A percentile compares a stretch with the other conserved stretches of the same genome.
Evolutionary conservation across 2,329 filamentous ascomycete species (phyloP).

Genomic region (Aspergillus floridensis): DNA sequence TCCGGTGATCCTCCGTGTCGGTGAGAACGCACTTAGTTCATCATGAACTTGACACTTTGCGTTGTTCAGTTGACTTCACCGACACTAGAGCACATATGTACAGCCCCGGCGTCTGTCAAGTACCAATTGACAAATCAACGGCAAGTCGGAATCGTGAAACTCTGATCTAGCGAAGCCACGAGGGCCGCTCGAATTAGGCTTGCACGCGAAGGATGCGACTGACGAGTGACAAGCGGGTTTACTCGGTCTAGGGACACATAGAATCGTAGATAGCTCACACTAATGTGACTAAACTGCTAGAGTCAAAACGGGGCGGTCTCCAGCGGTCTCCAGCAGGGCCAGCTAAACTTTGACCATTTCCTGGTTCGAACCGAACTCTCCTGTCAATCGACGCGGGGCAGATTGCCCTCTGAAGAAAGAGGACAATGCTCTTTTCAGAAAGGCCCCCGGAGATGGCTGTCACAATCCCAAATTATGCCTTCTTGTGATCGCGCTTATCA

Average conservation of each 20-base stretch:
- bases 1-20: not conserved
- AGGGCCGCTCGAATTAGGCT: conserved; percentile 11
- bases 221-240: conserved; percentile 5
- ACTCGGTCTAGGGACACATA: conserved; percentile 7
- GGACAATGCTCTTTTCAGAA: conserved; percentile 15
- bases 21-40: not conserved
- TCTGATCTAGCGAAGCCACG: conserved; percentile 12
- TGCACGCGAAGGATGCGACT: conserved; percentile 1
- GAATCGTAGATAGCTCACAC: not conserved
- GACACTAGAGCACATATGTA: not conserved
- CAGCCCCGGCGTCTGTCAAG: not conserved
- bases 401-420: conserved; percentile 13
- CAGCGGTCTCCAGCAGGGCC: not conserved
- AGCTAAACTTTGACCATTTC: conserved; percentile 4
- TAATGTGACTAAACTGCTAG: not conserved
- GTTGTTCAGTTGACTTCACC: not conserved
- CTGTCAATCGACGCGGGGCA: conserved; percentile 1
- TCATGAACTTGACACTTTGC: not conserved
- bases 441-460: conserved; percentile 12
- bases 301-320: not conserved
- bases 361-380: conserved; percentile 15
- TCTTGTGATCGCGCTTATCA: not conserved
- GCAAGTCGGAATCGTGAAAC: conserved; percentile 3
- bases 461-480: conserved; percentile 4
- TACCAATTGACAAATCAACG: conserved; percentile 14